phyloP scores from a whole-genome alignment of 805 yeast species.

The Saturnispora sekii region DNA sequence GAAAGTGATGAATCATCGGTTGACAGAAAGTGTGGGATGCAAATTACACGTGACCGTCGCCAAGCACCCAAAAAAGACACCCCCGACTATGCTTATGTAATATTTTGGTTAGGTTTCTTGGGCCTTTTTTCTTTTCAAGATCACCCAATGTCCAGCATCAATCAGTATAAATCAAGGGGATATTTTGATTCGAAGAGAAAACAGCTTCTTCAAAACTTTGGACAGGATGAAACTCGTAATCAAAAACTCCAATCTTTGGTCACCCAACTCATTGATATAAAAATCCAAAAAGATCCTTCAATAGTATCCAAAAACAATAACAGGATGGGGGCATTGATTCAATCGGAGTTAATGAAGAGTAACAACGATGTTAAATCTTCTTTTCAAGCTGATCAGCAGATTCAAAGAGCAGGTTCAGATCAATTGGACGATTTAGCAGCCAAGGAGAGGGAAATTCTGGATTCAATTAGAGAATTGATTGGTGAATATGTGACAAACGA shows the following conservation, averaged over 20 bases:
- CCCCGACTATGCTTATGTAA: too few relatives aligned
- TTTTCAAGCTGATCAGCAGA: too few relatives aligned
- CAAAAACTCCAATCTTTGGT: conserved; percentile 29
- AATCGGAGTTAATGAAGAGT: conserved; percentile 35
- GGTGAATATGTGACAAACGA: not conserved
- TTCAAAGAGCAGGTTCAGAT: too few relatives aligned
- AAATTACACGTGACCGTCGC: too few relatives aligned
- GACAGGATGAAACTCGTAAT: conserved; percentile 3
- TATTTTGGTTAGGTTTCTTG: too few relatives aligned
- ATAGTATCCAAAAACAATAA: conserved; percentile 40
- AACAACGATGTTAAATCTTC: conserved; percentile 7
- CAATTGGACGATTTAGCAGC: not conserved
- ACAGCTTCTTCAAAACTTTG: conserved; percentile 34
- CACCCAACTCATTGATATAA: conserved; percentile 34
- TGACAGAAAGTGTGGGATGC: too few relatives aligned
- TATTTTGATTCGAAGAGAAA: conserved; percentile 38
- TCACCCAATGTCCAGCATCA: conserved; percentile 15
- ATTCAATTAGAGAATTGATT: not conserved
- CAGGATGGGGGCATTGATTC: conserved; percentile 41
- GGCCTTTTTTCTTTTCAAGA: too few relatives aligned
- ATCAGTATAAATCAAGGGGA: conserved; percentile 38
- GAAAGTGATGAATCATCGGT: too few relatives aligned
- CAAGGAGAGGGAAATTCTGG: not conserved
- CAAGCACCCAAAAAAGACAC: too few relatives aligned
- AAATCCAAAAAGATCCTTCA: conserved; percentile 38